phyloP scores from a whole-genome alignment of 192 early-diverging fungal genomes.

The Thamnidium elegans region DNA sequence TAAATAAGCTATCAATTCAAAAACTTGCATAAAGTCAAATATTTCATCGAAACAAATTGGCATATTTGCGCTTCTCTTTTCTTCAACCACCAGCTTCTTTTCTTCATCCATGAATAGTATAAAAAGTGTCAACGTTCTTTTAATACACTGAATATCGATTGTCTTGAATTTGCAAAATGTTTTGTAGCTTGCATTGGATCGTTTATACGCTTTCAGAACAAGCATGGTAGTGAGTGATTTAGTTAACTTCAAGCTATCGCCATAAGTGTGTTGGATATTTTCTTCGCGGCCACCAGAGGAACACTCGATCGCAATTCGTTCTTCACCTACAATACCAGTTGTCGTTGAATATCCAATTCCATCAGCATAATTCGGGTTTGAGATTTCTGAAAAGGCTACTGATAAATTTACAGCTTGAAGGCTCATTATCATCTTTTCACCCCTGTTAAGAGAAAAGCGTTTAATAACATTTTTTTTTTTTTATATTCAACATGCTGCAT shows the following conservation, averaged over 20 bases:
- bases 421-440: conserved; percentile 5
- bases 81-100: neutral
- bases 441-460: conserved; percentile 4
- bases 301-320: conserved; percentile 4
- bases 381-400: conserved; percentile 8
- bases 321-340: conserved; percentile 9
- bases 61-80: conserved; percentile 9
- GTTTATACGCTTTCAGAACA: no score
- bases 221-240: no score
- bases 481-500: conserved; percentile 2
- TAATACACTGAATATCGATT: no score
- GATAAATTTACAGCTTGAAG: conserved; percentile 10
- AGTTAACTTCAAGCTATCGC: no score
- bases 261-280: no score
- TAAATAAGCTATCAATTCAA: conserved; percentile 6
- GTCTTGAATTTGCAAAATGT: no score
- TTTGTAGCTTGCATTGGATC: no score
- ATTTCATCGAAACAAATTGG: conserved; percentile 9
- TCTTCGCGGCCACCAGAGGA: conserved; percentile 5
- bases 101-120: no score
- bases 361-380: conserved; percentile 11
- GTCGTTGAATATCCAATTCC: conserved; percentile 15
- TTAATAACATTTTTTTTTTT: conserved; percentile 8
- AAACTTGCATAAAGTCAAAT: conserved; percentile 9
- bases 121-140: no score